Evolutionary conservation across 805 yeast species (phyloP).

Genomic region (Isabelozyma pseudorhagii): DNA sequence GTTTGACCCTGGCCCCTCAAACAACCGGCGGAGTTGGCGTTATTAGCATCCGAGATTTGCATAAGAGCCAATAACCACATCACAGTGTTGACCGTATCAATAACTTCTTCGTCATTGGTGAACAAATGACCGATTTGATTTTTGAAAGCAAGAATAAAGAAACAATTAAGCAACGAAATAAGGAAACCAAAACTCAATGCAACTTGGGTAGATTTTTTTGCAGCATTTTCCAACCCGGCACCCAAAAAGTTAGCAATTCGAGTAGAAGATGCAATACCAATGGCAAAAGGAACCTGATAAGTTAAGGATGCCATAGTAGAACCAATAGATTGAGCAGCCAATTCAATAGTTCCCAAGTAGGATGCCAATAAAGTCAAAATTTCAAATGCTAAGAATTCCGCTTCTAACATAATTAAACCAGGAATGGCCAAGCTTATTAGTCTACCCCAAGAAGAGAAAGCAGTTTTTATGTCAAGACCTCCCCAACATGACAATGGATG

Average conservation of each 20-base stretch:
- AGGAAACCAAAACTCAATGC: constrained; percentile 34
- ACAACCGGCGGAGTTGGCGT: constrained; percentile 73
- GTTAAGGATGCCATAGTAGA: constrained; percentile 51
- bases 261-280: constrained; percentile 57
- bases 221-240: constrained; percentile 36
- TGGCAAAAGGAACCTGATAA: constrained; percentile 57
- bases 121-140: constrained; percentile 42
- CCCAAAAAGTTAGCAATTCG: constrained; percentile 58
- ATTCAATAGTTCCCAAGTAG: constrained; percentile 48
- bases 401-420: constrained; percentile 56
- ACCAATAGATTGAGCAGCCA: constrained; percentile 49
- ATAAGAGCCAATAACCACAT: constrained; percentile 64
- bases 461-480: constrained; percentile 37
- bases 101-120: constrained; percentile 58
- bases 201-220: constrained; percentile 34
- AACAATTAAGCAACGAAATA: constrained; percentile 30
- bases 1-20: constrained; percentile 78
- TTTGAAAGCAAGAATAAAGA: constrained; percentile 28
- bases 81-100: constrained; percentile 46
- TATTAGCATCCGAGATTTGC: constrained; percentile 67
- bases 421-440: constrained; percentile 48
- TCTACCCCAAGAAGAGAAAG: constrained; percentile 46
- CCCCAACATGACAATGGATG: constrained; percentile 52
- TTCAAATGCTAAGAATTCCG: constrained; percentile 59
- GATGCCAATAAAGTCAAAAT: constrained; percentile 53